Base-by-base conservation (phyloP, 1,139 yeast genomes). In the Lodderomyces beijingensis region DNA sequence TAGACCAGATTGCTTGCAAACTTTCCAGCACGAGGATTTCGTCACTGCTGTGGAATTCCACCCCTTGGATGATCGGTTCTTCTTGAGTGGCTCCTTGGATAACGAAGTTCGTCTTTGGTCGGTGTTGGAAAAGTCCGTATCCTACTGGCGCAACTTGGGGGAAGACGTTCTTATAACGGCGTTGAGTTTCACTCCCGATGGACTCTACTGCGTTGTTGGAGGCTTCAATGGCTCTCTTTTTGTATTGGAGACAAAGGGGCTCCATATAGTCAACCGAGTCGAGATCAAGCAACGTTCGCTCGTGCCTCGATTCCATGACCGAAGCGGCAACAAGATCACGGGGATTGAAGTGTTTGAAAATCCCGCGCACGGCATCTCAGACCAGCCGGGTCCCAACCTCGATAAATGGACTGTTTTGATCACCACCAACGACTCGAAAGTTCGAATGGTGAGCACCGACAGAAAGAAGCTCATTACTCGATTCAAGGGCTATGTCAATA, bases 61-160 rank as follows among this genome's bases (percentile, higher is more conserved):
- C 49, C 95, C 94, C 1, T 65, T 64, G 2, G 97, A 89, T 57
- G 96, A 89, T 51, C 62, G 97, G 23, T 89, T 88, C 51, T 87
- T 89, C 53, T 56, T 84, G 3, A 80, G 89, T 42, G 94, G 95
- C 2, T 82, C 93, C 30, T 65, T 88, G 42, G 96, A 87, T 50
- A 82, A 84, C 41, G 67, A 74, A 27, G 69, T 86, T n/a, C 59
- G 94, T 37, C 59, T 89, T 15, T 86, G 96, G 95, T 82, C 91
- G 3, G 79, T 89, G 22, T 65, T 89, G 27, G 96, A 88, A 39
- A 47, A 51, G 6, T 47, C 46, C 10, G 57, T 66, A 17, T 59
- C 72, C 0, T 68, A 49, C 40, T 48, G 46, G 15, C 53, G 49
- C 20, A 50, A 62, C 40, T 45, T 68, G 34, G 74, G 71, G 3